Evolutionary conservation across 345 rosid species (phyloP).

Genomic region (Syzygium aromaticum): DNA sequence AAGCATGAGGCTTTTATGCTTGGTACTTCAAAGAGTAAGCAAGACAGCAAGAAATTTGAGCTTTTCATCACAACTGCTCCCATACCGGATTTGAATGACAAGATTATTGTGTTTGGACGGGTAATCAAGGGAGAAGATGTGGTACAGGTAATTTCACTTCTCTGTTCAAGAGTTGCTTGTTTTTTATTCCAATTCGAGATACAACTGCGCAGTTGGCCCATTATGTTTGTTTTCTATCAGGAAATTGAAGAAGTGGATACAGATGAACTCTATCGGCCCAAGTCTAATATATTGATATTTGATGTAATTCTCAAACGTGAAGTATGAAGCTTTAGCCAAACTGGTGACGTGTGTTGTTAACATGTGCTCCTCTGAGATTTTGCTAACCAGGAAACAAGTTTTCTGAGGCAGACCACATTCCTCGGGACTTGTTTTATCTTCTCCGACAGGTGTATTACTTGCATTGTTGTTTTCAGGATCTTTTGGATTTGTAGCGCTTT

Average conservation of each 20-base stretch:
- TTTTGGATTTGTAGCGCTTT: neutral
- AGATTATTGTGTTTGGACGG: conserved; percentile 67
- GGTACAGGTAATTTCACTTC: conserved; percentile 50
- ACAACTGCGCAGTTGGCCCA: neutral
- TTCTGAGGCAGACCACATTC: neutral
- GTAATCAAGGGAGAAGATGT: conserved; percentile 77
- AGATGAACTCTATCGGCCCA: conserved; percentile 80
- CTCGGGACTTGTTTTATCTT: neutral
- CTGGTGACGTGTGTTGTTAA: neutral
- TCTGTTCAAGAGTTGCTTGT: neutral
- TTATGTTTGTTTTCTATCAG: conserved; percentile 21
- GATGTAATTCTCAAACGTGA: conserved; percentile 45
- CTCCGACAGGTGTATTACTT: neutral
- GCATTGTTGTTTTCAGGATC: neutral
- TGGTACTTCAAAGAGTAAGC: conserved; percentile 59
- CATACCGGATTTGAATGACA: conserved; percentile 70
- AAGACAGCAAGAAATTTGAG: conserved; percentile 47
- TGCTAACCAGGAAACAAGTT: neutral
- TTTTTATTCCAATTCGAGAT: neutral
- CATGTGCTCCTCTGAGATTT: neutral
- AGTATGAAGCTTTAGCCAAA: conserved; percentile 16
- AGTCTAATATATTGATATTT: conserved; percentile 52
- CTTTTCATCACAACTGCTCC: conserved; percentile 79
- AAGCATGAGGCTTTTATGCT: conserved; percentile 83
- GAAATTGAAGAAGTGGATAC: conserved; percentile 98